Conservation (phyloP, 1,284 basidiomycete genomes). For the Rhodotorula sp. region DNA sequence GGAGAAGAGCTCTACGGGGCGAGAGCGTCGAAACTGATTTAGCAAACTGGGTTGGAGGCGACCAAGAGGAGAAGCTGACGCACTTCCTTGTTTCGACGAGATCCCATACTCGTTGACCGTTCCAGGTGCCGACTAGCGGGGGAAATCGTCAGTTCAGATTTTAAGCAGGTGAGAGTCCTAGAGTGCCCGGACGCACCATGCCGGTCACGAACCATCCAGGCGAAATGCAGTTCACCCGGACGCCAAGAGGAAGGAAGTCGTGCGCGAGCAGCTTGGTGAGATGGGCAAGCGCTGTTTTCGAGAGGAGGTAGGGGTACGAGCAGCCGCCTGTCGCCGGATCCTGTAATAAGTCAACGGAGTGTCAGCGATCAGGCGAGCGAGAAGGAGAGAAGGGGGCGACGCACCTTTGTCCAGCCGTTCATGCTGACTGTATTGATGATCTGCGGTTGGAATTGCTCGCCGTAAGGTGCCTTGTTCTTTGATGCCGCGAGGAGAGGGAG, state of each 20-base stretch:
- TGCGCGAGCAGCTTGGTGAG: slow-evolving; percentile 21
- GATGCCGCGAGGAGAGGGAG: slow-evolving; percentile 17
- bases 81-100: slow-evolving; percentile 12
- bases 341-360: not conserved
- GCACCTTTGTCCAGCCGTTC: slow-evolving; percentile 30
- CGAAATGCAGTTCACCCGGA: slow-evolving; percentile 21
- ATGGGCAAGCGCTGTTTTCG: slow-evolving; percentile 21
- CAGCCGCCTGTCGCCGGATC: slow-evolving; percentile 17
- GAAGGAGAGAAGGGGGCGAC: not conserved
- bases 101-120: slow-evolving; percentile 18
- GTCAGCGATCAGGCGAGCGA: not conserved
- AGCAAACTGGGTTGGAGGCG: no score
- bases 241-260: slow-evolving; percentile 19
- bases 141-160: no score
- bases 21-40: no score
- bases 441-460: slow-evolving; percentile 25
- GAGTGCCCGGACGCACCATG: not conserved
- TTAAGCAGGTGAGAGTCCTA: no score
- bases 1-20: slow-evolving; percentile 1
- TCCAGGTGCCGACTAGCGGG: slow-evolving; percentile 17
- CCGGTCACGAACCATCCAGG: slow-evolving; percentile 25
- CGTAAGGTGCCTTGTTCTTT: slow-evolving; percentile 13
- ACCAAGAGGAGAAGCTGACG: not conserved
- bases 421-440: slow-evolving; percentile 27
- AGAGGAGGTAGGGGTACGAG: slow-evolving; percentile 18